Percentiles rank a stretch among this genome's conserved stretches.
phyloP scores from a whole-genome alignment of 805 yeast genomes.

The Metschnikowia lochheadii region DNA sequence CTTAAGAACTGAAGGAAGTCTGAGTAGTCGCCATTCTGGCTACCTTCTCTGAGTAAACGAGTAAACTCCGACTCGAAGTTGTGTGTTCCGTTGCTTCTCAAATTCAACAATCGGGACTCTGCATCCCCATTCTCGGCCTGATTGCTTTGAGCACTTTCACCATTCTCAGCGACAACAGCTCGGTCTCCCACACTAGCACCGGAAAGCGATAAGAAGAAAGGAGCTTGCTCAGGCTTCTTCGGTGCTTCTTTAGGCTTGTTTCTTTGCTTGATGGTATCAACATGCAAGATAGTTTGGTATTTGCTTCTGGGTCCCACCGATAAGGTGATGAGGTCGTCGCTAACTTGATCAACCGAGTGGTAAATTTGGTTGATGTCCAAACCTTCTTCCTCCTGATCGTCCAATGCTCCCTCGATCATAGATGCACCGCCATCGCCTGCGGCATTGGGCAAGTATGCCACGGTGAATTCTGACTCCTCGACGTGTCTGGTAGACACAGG shows the following conservation, averaged over 20 bases:
- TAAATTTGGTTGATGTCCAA: constrained; percentile 40
- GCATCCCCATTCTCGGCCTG: constrained; percentile 22
- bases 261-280: constrained; percentile 80
- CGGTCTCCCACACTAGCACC: constrained; percentile 71
- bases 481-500: constrained; percentile 72
- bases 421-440: constrained; percentile 75
- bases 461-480: constrained; percentile 68
- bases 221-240: constrained; percentile 73
- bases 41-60: constrained; percentile 52
- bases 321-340: constrained; percentile 60
- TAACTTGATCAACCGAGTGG: constrained; percentile 59
- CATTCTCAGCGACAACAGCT: constrained; percentile 48
- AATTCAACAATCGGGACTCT: constrained; percentile 32
- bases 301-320: constrained; percentile 74
- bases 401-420: constrained; percentile 75
- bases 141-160: constrained; percentile 6
- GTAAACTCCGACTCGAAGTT: constrained; percentile 76
- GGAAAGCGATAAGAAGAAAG: constrained; percentile 70
- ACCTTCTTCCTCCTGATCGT: constrained; percentile 29
- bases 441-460: constrained; percentile 63
- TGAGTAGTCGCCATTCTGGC: constrained; percentile 35
- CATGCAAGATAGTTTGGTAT: constrained; percentile 70
- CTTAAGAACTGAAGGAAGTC: constrained; percentile 55
- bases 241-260: constrained; percentile 89
- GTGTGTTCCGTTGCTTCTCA: constrained; percentile 30